These are phyloP conservation scores for Leptodontidium sp. DNA, from an alignment of 2,329 filamentous ascomycete species.

Conservation along the genomic window DNA sequence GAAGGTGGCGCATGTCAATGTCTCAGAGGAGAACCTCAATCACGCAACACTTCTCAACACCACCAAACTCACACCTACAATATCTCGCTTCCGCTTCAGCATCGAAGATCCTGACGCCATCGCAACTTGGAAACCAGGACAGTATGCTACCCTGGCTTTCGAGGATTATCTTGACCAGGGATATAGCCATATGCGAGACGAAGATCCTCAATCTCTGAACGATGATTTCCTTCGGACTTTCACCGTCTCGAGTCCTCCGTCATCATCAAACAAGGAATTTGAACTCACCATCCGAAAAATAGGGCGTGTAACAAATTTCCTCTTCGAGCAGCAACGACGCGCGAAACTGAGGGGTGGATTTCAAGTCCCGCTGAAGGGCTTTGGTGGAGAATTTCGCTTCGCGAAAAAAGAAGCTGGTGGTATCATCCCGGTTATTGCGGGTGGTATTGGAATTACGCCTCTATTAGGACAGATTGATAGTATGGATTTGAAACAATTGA, in stretches of 20 bases:
- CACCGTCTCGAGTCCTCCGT: slow-evolving; percentile 9
- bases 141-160: slow-evolving; percentile 14
- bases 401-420: not conserved
- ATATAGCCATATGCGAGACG: slow-evolving; percentile 16
- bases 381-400: slow-evolving; percentile 13
- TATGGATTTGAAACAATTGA: slow-evolving; percentile 3
- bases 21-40: not conserved
- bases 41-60: not conserved
- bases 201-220: slow-evolving; percentile 4
- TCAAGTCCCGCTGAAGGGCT: slow-evolving; percentile 10
- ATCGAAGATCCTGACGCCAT: not conserved
- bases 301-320: slow-evolving; percentile 7
- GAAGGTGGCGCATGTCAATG: slow-evolving; percentile 1
- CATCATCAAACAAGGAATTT: slow-evolving; percentile 8
- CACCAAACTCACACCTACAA: not conserved
- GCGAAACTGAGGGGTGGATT: not conserved
- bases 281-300: slow-evolving; percentile 13
- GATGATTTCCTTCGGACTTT: slow-evolving; percentile 16
- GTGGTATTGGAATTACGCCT: slow-evolving; percentile 20
- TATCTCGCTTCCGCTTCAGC: slow-evolving; percentile 10
- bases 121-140: slow-evolving; percentile 11
- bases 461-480: slow-evolving; percentile 2
- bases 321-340: slow-evolving; percentile 11
- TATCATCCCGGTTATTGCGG: slow-evolving; percentile 2
- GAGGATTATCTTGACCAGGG: not conserved